Percentiles rank a stretch among this genome's conserved stretches.
phyloP scores from a whole-genome alignment of 1,139 yeast species.

The Dujonia santamariae region DNA sequence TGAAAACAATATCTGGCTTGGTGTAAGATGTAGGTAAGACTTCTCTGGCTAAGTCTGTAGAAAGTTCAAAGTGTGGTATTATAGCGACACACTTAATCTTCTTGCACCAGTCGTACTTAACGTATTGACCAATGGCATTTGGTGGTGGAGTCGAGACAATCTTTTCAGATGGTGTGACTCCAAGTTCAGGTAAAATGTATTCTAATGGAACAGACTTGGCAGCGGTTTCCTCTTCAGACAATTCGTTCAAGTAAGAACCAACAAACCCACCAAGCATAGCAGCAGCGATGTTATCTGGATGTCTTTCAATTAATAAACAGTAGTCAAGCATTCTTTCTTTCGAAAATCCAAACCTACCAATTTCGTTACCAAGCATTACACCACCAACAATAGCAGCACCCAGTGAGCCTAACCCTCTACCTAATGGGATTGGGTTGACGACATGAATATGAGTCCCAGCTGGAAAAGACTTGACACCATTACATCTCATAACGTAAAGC shows the following conservation, averaged over 20 bases:
- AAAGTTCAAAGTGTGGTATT: conserved; percentile 90
- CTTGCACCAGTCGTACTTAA: conserved; percentile 79
- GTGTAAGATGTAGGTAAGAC: conserved; percentile 81
- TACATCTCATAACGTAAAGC: conserved; percentile 81
- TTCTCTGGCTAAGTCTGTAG: conserved; percentile 87
- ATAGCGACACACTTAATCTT: conserved; percentile 84
- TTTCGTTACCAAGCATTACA: conserved; percentile 82
- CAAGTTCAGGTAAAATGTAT: conserved; percentile 77
- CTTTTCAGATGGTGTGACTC: conserved; percentile 55
- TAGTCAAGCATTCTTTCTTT: conserved; percentile 87
- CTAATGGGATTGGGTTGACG: conserved; percentile 88
- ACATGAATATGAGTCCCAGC: conserved; percentile 80
- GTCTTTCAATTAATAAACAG: conserved; percentile 95
- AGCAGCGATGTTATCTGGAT: conserved; percentile 97
- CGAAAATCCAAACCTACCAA: conserved; percentile 68
- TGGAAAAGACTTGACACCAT: conserved; percentile 73
- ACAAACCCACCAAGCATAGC: conserved; percentile 99
- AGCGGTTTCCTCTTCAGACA: conserved; percentile 64
- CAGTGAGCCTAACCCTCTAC: conserved; percentile 96
- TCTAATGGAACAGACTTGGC: conserved; percentile 81
- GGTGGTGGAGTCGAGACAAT: conserved; percentile 56
- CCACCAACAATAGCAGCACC: conserved; percentile 99
- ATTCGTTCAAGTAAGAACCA: conserved; percentile 86
- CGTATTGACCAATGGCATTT: conserved; percentile 80
- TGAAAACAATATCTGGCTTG: conserved; percentile 83